These are phyloP conservation scores for Fusarium nygamai DNA, from an alignment of 2,329 filamentous ascomycete genomes.

Conservation along the genomic window DNA sequence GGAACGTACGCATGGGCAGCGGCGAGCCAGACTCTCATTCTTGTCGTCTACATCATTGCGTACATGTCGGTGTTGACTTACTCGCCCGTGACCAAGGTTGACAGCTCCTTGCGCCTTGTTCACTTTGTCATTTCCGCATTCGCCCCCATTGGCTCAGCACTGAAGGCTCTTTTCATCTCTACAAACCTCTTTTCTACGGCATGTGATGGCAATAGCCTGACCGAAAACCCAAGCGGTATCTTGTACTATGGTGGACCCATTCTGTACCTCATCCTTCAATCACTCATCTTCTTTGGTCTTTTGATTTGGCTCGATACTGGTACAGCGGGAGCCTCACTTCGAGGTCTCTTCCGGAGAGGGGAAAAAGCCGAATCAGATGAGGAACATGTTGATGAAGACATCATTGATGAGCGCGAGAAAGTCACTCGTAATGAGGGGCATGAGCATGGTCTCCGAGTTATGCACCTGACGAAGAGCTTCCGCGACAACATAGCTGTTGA, in stretches of 20 bases:
- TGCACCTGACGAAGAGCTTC: constrained; percentile 84
- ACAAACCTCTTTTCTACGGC: constrained; percentile 87
- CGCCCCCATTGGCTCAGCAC: constrained; percentile 79
- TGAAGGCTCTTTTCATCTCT: constrained; percentile 78
- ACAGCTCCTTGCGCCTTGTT: constrained; percentile 71
- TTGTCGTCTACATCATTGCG: constrained; percentile 76
- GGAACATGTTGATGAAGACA: constrained; percentile 63
- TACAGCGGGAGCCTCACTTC: constrained; percentile 65
- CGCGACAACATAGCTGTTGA: constrained; percentile 82
- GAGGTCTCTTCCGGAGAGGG: constrained; percentile 51
- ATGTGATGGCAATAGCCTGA: constrained; percentile 72
- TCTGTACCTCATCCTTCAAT: constrained; percentile 81
- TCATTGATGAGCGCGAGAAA: constrained; percentile 71
- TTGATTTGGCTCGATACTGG: constrained; percentile 86
- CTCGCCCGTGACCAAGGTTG: constrained; percentile 74
- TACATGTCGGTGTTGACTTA: constrained; percentile 81
- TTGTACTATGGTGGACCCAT: constrained; percentile 85
- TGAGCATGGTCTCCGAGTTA: constrained; percentile 77
- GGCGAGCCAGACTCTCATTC: constrained; percentile 76
- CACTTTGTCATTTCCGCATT: constrained; percentile 80
- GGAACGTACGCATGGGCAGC: constrained; percentile 86
- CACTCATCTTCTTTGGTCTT: constrained; percentile 73
- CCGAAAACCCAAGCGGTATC: constrained; percentile 75
- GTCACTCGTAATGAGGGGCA: constrained; percentile 56
- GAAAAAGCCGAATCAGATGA: constrained; percentile 44